Conservation (phyloP, 176 grass and related monocot species). For the Paspalum vaginatum region DNA sequence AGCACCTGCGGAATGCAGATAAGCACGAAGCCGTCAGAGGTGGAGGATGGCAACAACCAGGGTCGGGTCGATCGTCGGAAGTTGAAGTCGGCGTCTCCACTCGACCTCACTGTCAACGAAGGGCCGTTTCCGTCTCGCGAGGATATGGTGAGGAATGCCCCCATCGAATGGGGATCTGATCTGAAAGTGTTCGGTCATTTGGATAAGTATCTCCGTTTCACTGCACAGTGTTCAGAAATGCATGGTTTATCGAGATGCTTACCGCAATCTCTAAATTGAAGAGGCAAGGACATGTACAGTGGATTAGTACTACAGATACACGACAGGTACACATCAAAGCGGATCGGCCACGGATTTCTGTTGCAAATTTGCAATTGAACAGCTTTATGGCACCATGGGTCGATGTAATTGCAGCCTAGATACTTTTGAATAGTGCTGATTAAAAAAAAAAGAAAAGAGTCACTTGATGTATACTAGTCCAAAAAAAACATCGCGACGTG, state of each 20-base stretch:
- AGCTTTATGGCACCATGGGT: neutral
- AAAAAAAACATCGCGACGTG: neutral
- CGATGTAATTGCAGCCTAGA: neutral
- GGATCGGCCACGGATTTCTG: neutral
- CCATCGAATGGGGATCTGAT: neutral
- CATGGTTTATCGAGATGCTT: neutral
- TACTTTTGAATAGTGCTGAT: neutral
- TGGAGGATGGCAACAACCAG: constrained; percentile 8
- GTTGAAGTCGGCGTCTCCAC: constrained; percentile 5
- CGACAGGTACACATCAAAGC: neutral
- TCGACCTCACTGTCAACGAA: neutral
- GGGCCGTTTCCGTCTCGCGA: neutral
- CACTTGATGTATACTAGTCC: neutral
- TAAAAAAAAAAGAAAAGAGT: neutral
- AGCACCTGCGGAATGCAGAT: constrained; percentile 29
- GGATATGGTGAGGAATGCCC: neutral
- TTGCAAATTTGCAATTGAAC: neutral
- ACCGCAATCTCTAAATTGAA: neutral
- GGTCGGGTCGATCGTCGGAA: neutral
- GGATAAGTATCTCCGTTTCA: neutral
- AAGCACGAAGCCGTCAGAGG: constrained; percentile 11
- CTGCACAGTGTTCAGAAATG: neutral
- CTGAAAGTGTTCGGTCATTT: neutral
- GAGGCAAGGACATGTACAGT: neutral
- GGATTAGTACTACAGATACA: neutral